Conservation (phyloP, 164 flowering plant species). For the Chloranthus sessilifolius region DNA sequence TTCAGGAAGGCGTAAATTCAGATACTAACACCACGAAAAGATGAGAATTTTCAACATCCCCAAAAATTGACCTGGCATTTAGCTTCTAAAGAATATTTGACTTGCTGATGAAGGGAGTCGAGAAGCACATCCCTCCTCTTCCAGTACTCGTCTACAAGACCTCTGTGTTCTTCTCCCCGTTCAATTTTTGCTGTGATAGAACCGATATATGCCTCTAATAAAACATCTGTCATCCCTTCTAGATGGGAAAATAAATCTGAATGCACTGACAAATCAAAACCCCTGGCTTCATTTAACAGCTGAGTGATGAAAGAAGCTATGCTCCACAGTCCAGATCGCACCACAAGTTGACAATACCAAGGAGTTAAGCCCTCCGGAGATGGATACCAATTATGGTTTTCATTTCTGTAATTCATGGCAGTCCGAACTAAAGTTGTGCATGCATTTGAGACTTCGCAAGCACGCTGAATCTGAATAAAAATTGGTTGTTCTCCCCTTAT, state of each 20-base stretch:
- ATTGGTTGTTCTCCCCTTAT: slow-evolving; percentile 43
- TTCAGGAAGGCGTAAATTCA: no score
- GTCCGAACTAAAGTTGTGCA: slow-evolving; percentile 54
- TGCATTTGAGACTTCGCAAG: slow-evolving; percentile 77
- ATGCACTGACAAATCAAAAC: slow-evolving; percentile 41
- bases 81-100: slow-evolving; percentile 44
- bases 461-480: slow-evolving; percentile 49
- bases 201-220: slow-evolving; percentile 71
- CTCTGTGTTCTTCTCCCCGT: slow-evolving; percentile 67
- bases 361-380: slow-evolving; percentile 74
- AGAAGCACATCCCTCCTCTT: slow-evolving; percentile 70
- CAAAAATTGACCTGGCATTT: slow-evolving; percentile 47
- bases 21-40: no score
- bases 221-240: slow-evolving; percentile 55
- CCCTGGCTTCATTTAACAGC: slow-evolving; percentile 45
- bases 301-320: slow-evolving; percentile 69
- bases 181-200: slow-evolving; percentile 77
- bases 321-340: slow-evolving; percentile 79
- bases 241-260: slow-evolving; percentile 49
- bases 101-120: slow-evolving; percentile 58
- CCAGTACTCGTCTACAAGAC: slow-evolving; percentile 59
- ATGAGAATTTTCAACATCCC: no score
- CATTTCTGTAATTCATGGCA: slow-evolving; percentile 59
- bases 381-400: slow-evolving; percentile 86
- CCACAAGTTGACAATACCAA: slow-evolving; percentile 75